Evolutionary conservation across 2,329 filamentous ascomycete genomes (phyloP), one percentile per base, ranked within the genome.

Genomic region (Phaeoacremonium minimum): DNA sequence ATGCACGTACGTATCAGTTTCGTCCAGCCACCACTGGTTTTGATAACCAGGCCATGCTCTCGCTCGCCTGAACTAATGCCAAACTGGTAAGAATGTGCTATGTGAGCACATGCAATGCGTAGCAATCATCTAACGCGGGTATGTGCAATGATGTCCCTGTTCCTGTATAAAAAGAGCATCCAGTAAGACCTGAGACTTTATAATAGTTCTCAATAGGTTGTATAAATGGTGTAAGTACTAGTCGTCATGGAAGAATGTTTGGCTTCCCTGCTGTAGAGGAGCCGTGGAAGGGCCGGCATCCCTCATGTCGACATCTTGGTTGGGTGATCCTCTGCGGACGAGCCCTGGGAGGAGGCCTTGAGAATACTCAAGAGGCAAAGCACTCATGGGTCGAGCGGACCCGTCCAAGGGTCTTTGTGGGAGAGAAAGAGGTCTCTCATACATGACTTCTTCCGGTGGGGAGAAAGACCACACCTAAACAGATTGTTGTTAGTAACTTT

Each of bases 381-480:
- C 72, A 38, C 72, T 78, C 46, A 71, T 46, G 3, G 75, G 69
- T n/a, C 71, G 64, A 35, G 56, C 60, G 1, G 69, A 22, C 30
- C 67, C 57, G 33, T 76, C 70, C 8, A 69, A 49, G 3, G 64
- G 53, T 28, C 66, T 60, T 37, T 73, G 67, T 35, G 72, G 63
- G 28, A 75, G 56, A 20, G 70, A 69, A n/a, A 70, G 53, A 2
- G 71, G 68, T 8, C 68, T 61, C 34, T 80, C 77, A 41, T 68
- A 71, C 15, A 73, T 66, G 40, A 70, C 65, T 35, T 87, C 85
- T 40, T 87, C 83, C 1, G 88, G 87, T 12, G 91, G 90, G 4
- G 91, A 89, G 58, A 96, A 96, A 8, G 87, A 91, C 88, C 89
- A 96, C 4, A 96, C 88, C 88, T 95, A 42, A 31, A 6, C 5